A percentile compares a stretch with the other conserved stretches of the same genome.
These are phyloP conservation scores for Erucastrum elatum DNA, from an alignment of 345 rosid genomes.

Conservation along the genomic window DNA sequence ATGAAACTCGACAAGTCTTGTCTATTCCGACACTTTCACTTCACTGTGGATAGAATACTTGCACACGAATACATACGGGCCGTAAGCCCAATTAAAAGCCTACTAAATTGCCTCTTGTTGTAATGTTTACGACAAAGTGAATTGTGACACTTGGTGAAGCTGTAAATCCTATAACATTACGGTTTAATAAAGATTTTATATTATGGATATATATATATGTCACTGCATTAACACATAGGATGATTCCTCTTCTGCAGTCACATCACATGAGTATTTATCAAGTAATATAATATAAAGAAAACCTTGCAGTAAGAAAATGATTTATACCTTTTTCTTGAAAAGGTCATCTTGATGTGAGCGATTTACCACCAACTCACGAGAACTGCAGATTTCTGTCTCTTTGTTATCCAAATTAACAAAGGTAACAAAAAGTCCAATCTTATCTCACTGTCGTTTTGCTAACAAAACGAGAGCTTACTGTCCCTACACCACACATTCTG, in stretches of 20 bases:
- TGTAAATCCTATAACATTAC: no score
- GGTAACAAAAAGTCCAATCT: conserved; percentile 34
- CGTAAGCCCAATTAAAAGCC: neutral
- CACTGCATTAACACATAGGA: no score
- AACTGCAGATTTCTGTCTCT: conserved; percentile 14
- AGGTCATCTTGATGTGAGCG: conserved; percentile 26
- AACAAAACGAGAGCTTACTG: neutral
- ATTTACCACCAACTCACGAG: conserved; percentile 35
- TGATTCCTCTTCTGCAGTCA: no score
- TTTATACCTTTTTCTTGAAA: no score
- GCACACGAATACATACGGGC: neutral
- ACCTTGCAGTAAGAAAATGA: no score
- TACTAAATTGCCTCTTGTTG: neutral
- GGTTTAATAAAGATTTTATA: no score
- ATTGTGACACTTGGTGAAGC: no score
- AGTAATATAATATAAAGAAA: no score
- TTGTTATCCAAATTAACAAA: neutral
- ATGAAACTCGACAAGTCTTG: conserved; percentile 12
- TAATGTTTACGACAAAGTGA: neutral
- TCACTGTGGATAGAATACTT: neutral
- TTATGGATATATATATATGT: no score
- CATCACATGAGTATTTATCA: no score
- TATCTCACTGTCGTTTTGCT: neutral
- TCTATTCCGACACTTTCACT: neutral
- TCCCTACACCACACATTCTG: neutral